phyloP scores from a whole-genome alignment of 2,329 filamentous ascomycete species.

The Myriosclerotinia curreyana region DNA sequence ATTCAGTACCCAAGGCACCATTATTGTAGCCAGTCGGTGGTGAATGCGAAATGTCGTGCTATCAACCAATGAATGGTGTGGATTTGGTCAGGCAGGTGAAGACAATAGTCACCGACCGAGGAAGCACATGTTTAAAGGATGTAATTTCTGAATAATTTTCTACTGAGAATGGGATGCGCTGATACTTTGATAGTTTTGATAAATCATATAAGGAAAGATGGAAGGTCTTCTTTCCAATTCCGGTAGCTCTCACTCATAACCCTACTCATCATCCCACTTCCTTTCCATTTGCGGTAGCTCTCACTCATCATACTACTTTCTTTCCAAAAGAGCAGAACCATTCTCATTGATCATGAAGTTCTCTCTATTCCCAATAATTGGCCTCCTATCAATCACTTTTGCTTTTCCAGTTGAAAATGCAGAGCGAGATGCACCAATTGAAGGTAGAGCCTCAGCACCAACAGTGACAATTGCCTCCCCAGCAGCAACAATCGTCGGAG shows the following conservation, averaged over 20 bases:
- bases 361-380: not conserved
- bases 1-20: not conserved
- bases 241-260: not conserved
- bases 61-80: not conserved
- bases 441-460: constrained; percentile 9
- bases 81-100: not conserved
- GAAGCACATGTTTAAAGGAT: constrained; percentile 1
- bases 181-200: not conserved
- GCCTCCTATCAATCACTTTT: not conserved
- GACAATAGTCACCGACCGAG: not conserved
- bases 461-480: constrained; percentile 26
- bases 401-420: constrained; percentile 6
- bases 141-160: not conserved
- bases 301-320: not conserved
- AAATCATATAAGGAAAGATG: not conserved
- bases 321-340: not conserved
- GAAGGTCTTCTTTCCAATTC: not conserved
- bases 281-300: not conserved
- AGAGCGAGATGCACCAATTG: constrained; percentile 9
- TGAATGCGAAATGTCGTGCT: not conserved
- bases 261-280: not conserved
- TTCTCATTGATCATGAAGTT: constrained; percentile 10
- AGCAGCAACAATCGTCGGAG: constrained; percentile 25
- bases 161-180: not conserved
- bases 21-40: not conserved